Evolutionary conservation across 139 green algal species (phyloP), one percentile per base, ranked within the genome.

Genomic region (Haematococcus lacustris): DNA sequence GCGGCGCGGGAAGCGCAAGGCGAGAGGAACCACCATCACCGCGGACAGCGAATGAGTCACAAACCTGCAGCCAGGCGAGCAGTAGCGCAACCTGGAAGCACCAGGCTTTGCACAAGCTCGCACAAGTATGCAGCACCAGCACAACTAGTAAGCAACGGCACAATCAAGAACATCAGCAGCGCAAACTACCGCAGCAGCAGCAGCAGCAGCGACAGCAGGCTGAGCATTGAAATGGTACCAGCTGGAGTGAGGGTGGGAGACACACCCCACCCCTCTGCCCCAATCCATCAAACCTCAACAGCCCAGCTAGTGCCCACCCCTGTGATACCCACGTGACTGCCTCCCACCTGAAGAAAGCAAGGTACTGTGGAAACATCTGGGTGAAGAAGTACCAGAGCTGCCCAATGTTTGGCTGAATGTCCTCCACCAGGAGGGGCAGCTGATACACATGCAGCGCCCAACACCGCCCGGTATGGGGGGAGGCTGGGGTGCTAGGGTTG

Each of bases 341-440:
- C 47, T 64, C 47, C 5, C 41, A 74, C 69, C 69, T 65, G 43
- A 73, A 73, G 33, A 88, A 84, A 7, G 71, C 39, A 25, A 66
- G 70, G 71, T 87, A 88, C 23, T 82, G 57, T 1, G 85, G 63
- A 51, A 92, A 93, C 61, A 88, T 80, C 82, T 93, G 80, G 3
- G 86, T 82, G 59, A 90, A 88, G 66, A 95, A 87, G 74, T 90
- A 93, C 88, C 88, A 93, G 66, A 73, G 88, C 75, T 90, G 76
- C 3, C 88, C 88, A 13, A 93, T 83, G 62, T 90, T 93, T 33
- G 88, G 88, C 1, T 80, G 85, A 17, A 81, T 74, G 64, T 92
- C 87, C 26, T 81, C 68, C 1, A 87, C 68, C 50, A 78, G 39
- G 37, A 88, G 39, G 2, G 61, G 74, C 40, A 83, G 57, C 51